These are phyloP conservation scores for Colletotrichum acutatum DNA, from an alignment of 2,329 filamentous ascomycete genomes.

Conservation along the genomic window DNA sequence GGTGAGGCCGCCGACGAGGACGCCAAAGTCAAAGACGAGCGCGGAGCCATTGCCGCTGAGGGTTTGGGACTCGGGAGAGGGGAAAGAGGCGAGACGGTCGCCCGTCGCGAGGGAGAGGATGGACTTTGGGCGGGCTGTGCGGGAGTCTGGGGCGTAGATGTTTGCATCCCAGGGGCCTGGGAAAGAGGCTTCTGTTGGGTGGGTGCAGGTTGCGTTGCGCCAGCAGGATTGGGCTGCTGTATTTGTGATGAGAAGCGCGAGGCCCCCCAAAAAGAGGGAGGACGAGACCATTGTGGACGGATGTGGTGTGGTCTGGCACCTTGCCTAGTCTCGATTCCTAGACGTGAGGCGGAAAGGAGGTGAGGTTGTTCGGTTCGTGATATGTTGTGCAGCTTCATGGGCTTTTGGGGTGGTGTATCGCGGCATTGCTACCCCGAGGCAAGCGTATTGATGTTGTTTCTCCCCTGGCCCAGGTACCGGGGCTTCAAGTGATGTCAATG, in stretches of 20 bases:
- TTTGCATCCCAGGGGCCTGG: slow-evolving; percentile 67
- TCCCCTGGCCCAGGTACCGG: not conserved
- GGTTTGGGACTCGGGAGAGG: slow-evolving; percentile 23
- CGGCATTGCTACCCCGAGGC: slow-evolving; percentile 11
- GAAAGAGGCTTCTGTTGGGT: slow-evolving; percentile 61
- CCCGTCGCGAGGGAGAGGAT: slow-evolving; percentile 51
- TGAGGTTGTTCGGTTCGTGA: not conserved
- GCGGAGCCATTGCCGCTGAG: slow-evolving; percentile 58
- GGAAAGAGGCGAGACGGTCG: slow-evolving; percentile 44
- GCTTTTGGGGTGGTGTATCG: not conserved
- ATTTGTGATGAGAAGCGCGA: not conserved
- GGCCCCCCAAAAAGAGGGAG: slow-evolving; percentile 42
- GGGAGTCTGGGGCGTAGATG: slow-evolving; percentile 64
- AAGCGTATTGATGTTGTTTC: not conserved
- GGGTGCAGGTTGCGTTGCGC: slow-evolving; percentile 64
- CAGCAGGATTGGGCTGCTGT: slow-evolving; percentile 55
- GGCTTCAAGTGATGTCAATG: not conserved
- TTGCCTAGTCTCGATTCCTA: not conserved
- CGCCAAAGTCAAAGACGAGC: slow-evolving; percentile 69
- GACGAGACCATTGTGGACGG: slow-evolving; percentile 3
- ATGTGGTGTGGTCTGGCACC: not conserved
- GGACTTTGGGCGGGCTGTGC: slow-evolving; percentile 58
- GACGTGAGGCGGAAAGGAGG: not conserved
- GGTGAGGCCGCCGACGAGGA: slow-evolving; percentile 67
- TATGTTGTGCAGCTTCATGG: not conserved